A percentile compares a stretch with the other conserved stretches of the same genome.
Evolutionary conservation across 192 early-diverging fungal species (phyloP).

Genomic region (Cetraspora pellucida): DNA sequence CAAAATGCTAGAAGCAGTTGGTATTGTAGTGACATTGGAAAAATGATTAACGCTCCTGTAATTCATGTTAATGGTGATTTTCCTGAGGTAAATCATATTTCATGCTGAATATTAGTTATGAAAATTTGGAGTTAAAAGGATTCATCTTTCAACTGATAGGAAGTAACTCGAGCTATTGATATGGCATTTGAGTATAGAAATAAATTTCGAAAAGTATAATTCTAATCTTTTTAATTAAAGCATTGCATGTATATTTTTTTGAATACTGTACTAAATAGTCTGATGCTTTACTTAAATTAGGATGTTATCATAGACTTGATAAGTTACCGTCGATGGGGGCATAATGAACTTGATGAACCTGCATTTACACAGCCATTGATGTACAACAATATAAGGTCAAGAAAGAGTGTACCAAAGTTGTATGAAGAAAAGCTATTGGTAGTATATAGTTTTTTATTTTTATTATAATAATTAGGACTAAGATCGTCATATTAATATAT

Average conservation of each 20-base stretch:
- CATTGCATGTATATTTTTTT: too few species aligned
- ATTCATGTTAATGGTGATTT: slow-evolving; percentile 96
- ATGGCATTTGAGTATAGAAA: slow-evolving; percentile 90
- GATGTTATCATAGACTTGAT: slow-evolving; percentile 95
- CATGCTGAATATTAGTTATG: neutral
- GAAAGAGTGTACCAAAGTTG: slow-evolving; percentile 79
- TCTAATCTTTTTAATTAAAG: neutral
- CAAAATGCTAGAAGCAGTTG: slow-evolving; percentile 90
- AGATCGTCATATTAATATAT: too few species aligned
- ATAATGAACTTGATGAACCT: slow-evolving; percentile 98
- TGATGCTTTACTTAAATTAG: slow-evolving; percentile 6
- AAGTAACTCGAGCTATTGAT: slow-evolving; percentile 59
- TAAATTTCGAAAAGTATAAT: slow-evolving; percentile 77
- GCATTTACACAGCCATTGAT: slow-evolving; percentile 95
- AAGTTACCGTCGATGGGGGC: slow-evolving; percentile 95
- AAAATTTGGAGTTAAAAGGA: neutral
- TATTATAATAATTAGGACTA: too few species aligned
- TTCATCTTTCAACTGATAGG: neutral
- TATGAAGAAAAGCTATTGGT: slow-evolving; percentile 79
- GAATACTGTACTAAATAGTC: too few species aligned
- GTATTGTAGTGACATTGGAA: slow-evolving; percentile 93
- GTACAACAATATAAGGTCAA: slow-evolving; percentile 90
- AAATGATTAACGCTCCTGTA: slow-evolving; percentile 94
- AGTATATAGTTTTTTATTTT: too few species aligned
- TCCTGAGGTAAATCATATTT: slow-evolving; percentile 78